Evolutionary conservation across 805 yeast genomes (phyloP), one percentile per base, ranked within the genome.

Genomic region (Kluyveromyces lactis): DNA sequence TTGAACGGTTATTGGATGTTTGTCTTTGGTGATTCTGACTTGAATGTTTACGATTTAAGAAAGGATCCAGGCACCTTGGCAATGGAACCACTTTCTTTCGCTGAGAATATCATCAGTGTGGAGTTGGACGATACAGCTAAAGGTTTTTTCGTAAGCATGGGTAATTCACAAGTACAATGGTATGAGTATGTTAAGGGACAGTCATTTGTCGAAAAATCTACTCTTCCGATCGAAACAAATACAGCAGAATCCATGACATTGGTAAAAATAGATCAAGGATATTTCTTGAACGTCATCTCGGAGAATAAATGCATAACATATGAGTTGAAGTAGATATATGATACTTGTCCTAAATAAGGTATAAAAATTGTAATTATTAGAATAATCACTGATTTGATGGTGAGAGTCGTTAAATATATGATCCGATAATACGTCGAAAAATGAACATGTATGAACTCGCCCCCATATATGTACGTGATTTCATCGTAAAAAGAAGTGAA

Each of bases 1-100:
- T 41, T 52, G 8, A 59, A 58, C 33, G 64, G 64, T 18, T 58
- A 58, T 37, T 55, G 60, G 62, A 43, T 59, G 51, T 18, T 55
- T 12, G 55, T 56, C 3, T 30, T 45, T 3, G 44, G 56, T 11
- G 42, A 38, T 4, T 41, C 28, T 8, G 15, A 28, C n/a, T 31
- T 50, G n/a, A 38, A 50, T 31, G 40, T 50, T 2, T 54, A 48
- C 29, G 62, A 58, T 41, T 37, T 58, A 27, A 51, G 63, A 35
- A 50, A 54, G 36, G 43, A 43, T 11, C 42, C 47, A 0, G 51
- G 50, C 13, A 50, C 58, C 1, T 26, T 46, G 10, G 55, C 55
- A 3, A 35, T 40, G 5, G 43, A 39, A n/a, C 48, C 53, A 3
- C 24, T 48, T 19, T 24, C 19, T 1, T 28, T 44, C 7, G 41